These are phyloP conservation scores for Syncephalastrum contaminatum DNA, from an alignment of 371 early-diverging fungal genomes.

Conservation along the genomic window DNA sequence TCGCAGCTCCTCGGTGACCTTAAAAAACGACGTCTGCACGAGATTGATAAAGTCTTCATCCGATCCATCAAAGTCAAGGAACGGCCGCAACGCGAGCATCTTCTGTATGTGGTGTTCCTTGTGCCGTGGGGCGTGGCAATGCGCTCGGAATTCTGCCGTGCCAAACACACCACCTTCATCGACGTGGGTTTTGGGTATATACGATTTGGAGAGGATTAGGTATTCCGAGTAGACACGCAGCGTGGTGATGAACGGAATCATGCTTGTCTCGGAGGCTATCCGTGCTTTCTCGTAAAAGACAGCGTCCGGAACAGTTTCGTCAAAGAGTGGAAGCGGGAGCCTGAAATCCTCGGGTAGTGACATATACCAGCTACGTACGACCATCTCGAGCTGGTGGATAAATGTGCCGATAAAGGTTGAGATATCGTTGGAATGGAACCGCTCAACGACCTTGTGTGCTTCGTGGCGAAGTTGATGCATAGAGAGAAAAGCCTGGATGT, in stretches of 20 bases:
- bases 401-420: conserved; percentile 22
- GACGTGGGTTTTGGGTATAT: conserved; percentile 57
- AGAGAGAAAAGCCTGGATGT: conserved; percentile 10
- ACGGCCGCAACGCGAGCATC: background rate
- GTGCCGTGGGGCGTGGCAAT: background rate
- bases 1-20: no score
- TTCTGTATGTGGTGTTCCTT: conserved; percentile 9
- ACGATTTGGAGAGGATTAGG: conserved; percentile 68
- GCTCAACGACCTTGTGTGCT: conserved; percentile 15
- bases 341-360: conserved; percentile 19
- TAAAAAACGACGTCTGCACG: no score
- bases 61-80: conserved; percentile 13
- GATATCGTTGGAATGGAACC: conserved; percentile 12
- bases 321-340: conserved; percentile 31
- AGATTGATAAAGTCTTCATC: conserved; percentile 18
- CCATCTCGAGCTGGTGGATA: conserved; percentile 37
- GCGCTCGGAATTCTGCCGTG: background rate
- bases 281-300: conserved; percentile 11
- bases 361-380: conserved; percentile 35
- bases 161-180: background rate
- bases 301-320: conserved; percentile 18
- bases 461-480: conserved; percentile 9
- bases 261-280: background rate
- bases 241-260: conserved; percentile 20
- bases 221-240: conserved; percentile 42